A percentile compares a stretch with the other conserved stretches of the same genome.
Conservation (phyloP, 192 early-diverging fungal species). For the Coemansia sp. region DNA sequence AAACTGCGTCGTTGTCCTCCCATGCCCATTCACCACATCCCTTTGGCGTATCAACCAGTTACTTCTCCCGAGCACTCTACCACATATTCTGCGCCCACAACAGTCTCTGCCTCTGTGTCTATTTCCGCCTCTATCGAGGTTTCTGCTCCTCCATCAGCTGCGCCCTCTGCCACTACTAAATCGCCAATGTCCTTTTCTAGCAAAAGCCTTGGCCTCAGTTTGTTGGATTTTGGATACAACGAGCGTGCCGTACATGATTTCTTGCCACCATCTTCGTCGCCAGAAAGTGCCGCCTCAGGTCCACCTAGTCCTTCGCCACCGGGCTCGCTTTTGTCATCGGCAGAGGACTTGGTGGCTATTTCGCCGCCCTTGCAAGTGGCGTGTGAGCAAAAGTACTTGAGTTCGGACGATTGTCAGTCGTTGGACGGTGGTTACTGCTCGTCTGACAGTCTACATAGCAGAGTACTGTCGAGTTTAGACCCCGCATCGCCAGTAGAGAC, state of each 20-base stretch:
- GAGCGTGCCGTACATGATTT: slow-evolving; percentile 14
- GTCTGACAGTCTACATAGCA: background rate
- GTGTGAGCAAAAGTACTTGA: background rate
- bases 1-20: slow-evolving; percentile 7
- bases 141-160: background rate
- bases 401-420: background rate
- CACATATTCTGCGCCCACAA: background rate
- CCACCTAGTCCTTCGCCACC: slow-evolving; percentile 9
- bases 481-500: background rate
- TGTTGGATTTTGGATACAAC: slow-evolving; percentile 42
- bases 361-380: background rate
- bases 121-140: background rate
- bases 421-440: background rate
- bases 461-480: background rate
- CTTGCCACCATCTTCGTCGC: slow-evolving; percentile 23
- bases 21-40: background rate
- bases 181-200: slow-evolving; percentile 39
- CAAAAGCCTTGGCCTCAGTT: slow-evolving; percentile 35
- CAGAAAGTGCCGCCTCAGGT: background rate
- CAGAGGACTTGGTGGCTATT: background rate
- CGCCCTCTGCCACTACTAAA: background rate
- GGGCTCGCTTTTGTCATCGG: background rate
- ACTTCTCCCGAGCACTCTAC: slow-evolving; percentile 5
- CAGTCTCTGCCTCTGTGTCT: background rate
- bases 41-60: background rate